Evolutionary conservation across 2,329 filamentous ascomycete species (phyloP).

Genomic region (Ophiostoma pallidulum): DNA sequence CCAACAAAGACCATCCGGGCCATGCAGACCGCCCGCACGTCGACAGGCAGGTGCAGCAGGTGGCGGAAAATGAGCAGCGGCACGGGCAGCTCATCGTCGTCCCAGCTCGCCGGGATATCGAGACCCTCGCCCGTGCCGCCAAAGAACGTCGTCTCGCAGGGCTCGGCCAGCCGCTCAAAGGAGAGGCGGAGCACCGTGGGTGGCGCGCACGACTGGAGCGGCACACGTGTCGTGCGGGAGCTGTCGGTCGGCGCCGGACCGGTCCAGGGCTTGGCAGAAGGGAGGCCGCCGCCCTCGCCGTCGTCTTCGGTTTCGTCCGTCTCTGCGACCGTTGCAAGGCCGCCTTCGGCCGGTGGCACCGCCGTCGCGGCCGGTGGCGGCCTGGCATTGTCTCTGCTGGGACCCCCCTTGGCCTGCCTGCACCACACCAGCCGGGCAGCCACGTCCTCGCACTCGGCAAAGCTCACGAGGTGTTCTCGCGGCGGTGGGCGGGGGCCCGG

Average conservation of each 20-base stretch:
- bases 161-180: slow-evolving; percentile 61
- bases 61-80: slow-evolving; percentile 67
- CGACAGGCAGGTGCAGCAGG: slow-evolving; percentile 66
- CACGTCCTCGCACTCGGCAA: slow-evolving; percentile 76
- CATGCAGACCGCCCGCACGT: slow-evolving; percentile 79
- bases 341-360: slow-evolving; percentile 20
- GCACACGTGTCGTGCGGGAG: slow-evolving; percentile 24
- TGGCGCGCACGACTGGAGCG: slow-evolving; percentile 36
- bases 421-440: slow-evolving; percentile 73
- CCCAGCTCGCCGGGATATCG: slow-evolving; percentile 48
- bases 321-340: slow-evolving; percentile 45
- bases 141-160: slow-evolving; percentile 69
- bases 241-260: slow-evolving; percentile 24
- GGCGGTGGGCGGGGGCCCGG: slow-evolving; percentile 22
- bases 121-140: slow-evolving; percentile 28
- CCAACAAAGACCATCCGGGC: slow-evolving; percentile 81
- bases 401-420: slow-evolving; percentile 27
- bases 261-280: not conserved
- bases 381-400: slow-evolving; percentile 17
- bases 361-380: slow-evolving; percentile 9
- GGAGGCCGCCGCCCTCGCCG: no score
- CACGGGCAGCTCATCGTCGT: slow-evolving; percentile 79
- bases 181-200: slow-evolving; percentile 53
- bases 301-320: slow-evolving; percentile 40
- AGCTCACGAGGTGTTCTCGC: slow-evolving; percentile 39